A percentile compares a stretch with the other conserved stretches of the same genome.
These are phyloP conservation scores for Hortiboletus flavorubellus DNA, from an alignment of 768 basidiomycete genomes.

Conservation along the genomic window DNA sequence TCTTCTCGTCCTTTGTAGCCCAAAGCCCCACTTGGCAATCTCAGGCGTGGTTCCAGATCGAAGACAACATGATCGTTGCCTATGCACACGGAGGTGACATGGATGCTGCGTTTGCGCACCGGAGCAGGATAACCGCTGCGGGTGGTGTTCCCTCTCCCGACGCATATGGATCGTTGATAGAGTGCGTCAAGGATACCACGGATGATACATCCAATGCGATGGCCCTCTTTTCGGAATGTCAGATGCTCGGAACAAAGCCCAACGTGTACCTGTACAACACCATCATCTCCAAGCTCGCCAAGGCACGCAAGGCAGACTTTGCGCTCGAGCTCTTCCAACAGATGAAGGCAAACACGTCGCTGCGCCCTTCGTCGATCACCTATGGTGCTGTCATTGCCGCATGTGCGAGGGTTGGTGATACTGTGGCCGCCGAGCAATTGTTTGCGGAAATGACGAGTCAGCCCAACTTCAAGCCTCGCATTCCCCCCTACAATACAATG, in stretches of 20 bases:
- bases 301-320: constrained; percentile 89
- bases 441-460: constrained; percentile 81
- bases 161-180: constrained; percentile 89
- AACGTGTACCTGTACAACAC: constrained; percentile 95
- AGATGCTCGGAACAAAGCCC: constrained; percentile 62
- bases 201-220: constrained; percentile 90
- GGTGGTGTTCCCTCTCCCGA: constrained; percentile 81
- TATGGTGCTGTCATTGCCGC: constrained; percentile 94
- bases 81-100: constrained; percentile 78
- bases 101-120: constrained; percentile 78
- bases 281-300: constrained; percentile 92
- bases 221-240: constrained; percentile 77
- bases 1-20: constrained; percentile 42
- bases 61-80: constrained; percentile 88
- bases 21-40: constrained; percentile 46
- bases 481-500: constrained; percentile 98
- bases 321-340: constrained; percentile 84
- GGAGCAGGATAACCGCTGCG: constrained; percentile 69
- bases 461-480: constrained; percentile 76
- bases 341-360: constrained; percentile 62
- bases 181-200: constrained; percentile 87
- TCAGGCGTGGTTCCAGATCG: constrained; percentile 69
- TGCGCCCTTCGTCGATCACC: constrained; percentile 80
- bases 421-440: constrained; percentile 70
- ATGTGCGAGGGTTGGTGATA: constrained; percentile 91